Conservation (phyloP, 331 rosid species). For the Quercus lobata region DNA sequence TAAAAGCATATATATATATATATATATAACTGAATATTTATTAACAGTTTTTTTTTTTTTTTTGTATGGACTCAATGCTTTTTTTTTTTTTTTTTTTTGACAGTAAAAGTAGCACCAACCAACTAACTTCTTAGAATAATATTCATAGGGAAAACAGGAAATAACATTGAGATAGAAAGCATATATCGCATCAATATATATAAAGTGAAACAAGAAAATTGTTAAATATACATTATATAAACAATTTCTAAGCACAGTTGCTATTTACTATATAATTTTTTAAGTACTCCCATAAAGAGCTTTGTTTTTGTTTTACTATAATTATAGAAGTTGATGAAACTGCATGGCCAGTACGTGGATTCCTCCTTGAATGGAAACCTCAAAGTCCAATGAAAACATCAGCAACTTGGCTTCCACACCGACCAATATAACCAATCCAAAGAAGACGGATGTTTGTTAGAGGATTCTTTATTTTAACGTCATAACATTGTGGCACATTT, state of each 20-base stretch:
- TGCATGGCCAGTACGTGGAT: conserved; percentile 70
- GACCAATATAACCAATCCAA: conserved; percentile 84
- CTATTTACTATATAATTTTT: not conserved
- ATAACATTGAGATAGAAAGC: no score
- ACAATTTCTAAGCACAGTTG: not conserved
- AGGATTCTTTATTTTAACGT: conserved; percentile 24
- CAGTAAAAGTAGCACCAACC: no score
- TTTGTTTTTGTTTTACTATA: not conserved
- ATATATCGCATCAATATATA: no score
- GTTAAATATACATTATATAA: no score
- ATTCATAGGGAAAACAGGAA: no score
- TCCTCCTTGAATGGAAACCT: conserved; percentile 14
- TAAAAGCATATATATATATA: no score
- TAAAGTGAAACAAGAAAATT: no score
- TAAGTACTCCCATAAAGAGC: not conserved
- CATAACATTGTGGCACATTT: conserved; percentile 37
- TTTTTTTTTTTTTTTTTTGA: no score
- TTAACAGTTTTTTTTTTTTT: no score
- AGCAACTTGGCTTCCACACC: conserved; percentile 54
- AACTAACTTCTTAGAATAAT: no score
- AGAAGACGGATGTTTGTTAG: conserved; percentile 68
- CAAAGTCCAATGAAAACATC: conserved; percentile 22
- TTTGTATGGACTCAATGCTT: no score
- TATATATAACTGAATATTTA: no score
- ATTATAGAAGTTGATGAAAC: conserved; percentile 25